phyloP scores from a whole-genome alignment of 306 rosid genomes.

The Quercus glauca region DNA sequence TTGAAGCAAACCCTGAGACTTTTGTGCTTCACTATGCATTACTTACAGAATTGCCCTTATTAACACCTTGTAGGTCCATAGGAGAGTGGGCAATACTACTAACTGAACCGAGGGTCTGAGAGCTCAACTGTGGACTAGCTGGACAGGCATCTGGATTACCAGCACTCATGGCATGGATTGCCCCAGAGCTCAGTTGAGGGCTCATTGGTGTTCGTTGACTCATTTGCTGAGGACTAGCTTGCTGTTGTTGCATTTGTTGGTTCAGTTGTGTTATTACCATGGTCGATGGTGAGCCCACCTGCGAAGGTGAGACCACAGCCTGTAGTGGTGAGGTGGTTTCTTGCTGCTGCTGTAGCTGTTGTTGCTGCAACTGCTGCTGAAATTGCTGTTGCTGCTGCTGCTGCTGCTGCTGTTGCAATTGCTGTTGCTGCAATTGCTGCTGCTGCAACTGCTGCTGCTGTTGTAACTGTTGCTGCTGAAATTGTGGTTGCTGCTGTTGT shows the following conservation, averaged over 20 bases:
- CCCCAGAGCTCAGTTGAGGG: constrained; percentile 91
- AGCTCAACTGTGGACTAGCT: constrained; percentile 93
- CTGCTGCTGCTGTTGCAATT: constrained; percentile 39
- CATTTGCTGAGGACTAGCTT: constrained; percentile 86
- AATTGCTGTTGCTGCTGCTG: constrained; percentile 32
- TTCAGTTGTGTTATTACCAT: constrained; percentile 71
- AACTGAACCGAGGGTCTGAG: constrained; percentile 90
- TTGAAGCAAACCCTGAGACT: not conserved
- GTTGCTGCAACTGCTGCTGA: constrained; percentile 23
- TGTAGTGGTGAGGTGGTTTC: constrained; percentile 72
- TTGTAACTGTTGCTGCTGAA: constrained; percentile 30
- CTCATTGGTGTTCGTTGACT: constrained; percentile 96
- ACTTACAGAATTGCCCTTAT: constrained; percentile 74
- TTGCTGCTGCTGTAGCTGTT: constrained; percentile 57
- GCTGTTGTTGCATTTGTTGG: constrained; percentile 74
- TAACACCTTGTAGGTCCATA: constrained; percentile 93
- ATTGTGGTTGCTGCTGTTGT: constrained; percentile 33
- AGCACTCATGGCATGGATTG: constrained; percentile 75
- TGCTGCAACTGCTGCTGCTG: constrained; percentile 15
- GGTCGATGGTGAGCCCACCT: constrained; percentile 90
- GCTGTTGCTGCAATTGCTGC: constrained; percentile 26
- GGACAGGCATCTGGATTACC: constrained; percentile 95
- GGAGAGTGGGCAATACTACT: constrained; percentile 69
- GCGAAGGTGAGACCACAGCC: constrained; percentile 79
- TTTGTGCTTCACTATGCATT: constrained; percentile 40